These are phyloP conservation scores for Funneliformis caledonium DNA, from an alignment of 371 early-diverging fungal genomes.

Conservation along the genomic window DNA sequence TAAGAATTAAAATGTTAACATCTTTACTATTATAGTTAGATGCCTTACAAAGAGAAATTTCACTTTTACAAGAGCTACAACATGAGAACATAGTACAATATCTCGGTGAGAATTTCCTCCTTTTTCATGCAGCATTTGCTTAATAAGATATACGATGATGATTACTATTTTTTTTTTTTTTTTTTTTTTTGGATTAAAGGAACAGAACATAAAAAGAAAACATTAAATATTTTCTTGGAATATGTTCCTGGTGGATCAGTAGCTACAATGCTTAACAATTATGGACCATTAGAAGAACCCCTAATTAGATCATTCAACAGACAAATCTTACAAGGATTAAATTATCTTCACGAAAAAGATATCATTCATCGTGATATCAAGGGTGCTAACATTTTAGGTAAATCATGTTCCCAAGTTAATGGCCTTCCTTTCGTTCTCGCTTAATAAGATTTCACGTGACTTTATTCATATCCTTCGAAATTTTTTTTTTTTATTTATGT, in stretches of 20 bases:
- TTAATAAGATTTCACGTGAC: too few species aligned
- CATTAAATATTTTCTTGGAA: slow-evolving; percentile 95
- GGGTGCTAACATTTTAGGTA: slow-evolving; percentile 88
- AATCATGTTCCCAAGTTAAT: neutral
- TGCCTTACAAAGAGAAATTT: slow-evolving; percentile 89
- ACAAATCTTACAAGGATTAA: slow-evolving; percentile 93
- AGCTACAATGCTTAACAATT: slow-evolving; percentile 79
- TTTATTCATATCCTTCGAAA: too few species aligned
- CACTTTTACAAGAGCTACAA: slow-evolving; percentile 83
- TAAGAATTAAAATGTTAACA: neutral
- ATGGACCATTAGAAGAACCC: slow-evolving; percentile 86
- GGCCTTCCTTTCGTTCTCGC: too few species aligned
- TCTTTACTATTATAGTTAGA: slow-evolving; percentile 55
- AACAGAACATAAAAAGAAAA: slow-evolving; percentile 77
- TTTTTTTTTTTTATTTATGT: neutral
- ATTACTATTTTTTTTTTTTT: neutral
- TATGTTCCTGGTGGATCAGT: slow-evolving; percentile 98
- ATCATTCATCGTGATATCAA: slow-evolving; percentile 99
- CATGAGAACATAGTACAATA: slow-evolving; percentile 97
- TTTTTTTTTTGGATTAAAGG: slow-evolving; percentile 48
- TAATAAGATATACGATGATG: neutral
- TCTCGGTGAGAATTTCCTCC: slow-evolving; percentile 57
- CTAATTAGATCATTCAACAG: slow-evolving; percentile 83
- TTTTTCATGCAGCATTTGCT: neutral
- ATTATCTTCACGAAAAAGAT: slow-evolving; percentile 92